Conservation (phyloP, 1,284 basidiomycete species). For the Rhodotorula glutinis region DNA sequence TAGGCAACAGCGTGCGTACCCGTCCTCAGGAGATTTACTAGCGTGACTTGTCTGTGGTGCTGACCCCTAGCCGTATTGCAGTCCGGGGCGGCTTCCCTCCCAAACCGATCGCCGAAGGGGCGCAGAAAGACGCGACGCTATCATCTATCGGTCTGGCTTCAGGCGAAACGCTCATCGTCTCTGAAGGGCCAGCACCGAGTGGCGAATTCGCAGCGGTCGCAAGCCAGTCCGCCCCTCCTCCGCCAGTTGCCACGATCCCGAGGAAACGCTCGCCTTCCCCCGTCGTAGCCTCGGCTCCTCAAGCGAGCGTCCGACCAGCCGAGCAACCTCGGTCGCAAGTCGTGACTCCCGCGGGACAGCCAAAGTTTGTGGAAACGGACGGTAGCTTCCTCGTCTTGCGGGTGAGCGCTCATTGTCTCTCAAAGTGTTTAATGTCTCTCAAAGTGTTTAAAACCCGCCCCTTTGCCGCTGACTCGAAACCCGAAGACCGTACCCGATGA, state of each 20-base stretch:
- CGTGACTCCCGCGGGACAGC: neutral
- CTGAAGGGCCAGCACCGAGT: neutral
- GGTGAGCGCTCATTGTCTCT: neutral
- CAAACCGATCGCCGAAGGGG: conserved; percentile 4
- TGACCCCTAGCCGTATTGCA: neutral
- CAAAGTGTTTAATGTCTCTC: no score
- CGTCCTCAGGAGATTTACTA: no score
- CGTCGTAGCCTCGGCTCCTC: neutral
- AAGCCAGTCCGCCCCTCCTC: neutral
- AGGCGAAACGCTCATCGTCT: conserved; percentile 31
- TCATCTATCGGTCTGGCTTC: conserved; percentile 8
- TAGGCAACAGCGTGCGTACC: conserved; percentile 24
- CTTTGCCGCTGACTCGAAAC: neutral
- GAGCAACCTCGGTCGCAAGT: neutral
- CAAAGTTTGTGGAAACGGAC: conserved; percentile 12
- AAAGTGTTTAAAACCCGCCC: no score
- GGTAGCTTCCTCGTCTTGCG: conserved; percentile 34
- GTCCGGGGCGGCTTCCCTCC: conserved; percentile 35
- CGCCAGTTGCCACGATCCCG: neutral
- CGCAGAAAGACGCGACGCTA: neutral
- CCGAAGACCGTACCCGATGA: conserved; percentile 39
- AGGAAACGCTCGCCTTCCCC: conserved; percentile 1
- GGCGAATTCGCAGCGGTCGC: neutral
- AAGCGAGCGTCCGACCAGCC: neutral
- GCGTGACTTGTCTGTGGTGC: no score